These are phyloP conservation scores for Tetragonia tetragonoides DNA, from an alignment of 148 eudicot genomes.

Conservation along the genomic window DNA sequence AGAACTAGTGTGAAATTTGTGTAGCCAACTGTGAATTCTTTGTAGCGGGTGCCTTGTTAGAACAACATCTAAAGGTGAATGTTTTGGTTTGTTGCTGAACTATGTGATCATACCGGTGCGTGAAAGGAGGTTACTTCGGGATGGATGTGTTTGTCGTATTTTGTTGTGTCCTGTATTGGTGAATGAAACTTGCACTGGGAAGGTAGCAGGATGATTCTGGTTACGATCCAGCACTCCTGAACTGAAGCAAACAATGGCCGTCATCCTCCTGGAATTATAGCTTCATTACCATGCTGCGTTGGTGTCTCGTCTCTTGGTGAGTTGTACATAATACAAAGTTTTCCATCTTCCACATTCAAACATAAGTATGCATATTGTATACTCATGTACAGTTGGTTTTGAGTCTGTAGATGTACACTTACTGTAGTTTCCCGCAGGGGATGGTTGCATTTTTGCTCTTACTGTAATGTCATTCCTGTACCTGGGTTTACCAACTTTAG, in stretches of 20 bases:
- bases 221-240: not conserved
- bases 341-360: not conserved
- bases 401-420: conserved; percentile 1
- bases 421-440: not conserved
- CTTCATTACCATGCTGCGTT: not conserved
- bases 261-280: not conserved
- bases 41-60: not conserved
- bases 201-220: not conserved
- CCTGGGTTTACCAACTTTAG: not conserved
- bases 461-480: not conserved
- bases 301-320: not conserved
- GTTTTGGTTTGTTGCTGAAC: not conserved
- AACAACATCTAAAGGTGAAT: conserved; percentile 5
- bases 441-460: not conserved
- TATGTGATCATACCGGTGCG: not conserved
- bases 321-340: not conserved
- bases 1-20: conserved; percentile 2
- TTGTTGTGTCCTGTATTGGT: not conserved
- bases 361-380: conserved; percentile 6
- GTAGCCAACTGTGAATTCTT: not conserved
- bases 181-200: not conserved
- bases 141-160: not conserved
- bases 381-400: not conserved
- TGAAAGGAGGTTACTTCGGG: not conserved
- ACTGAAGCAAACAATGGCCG: not conserved